Evolutionary conservation across 768 basidiomycete genomes (phyloP).

Genomic region (Calocybe gangraenosa): DNA sequence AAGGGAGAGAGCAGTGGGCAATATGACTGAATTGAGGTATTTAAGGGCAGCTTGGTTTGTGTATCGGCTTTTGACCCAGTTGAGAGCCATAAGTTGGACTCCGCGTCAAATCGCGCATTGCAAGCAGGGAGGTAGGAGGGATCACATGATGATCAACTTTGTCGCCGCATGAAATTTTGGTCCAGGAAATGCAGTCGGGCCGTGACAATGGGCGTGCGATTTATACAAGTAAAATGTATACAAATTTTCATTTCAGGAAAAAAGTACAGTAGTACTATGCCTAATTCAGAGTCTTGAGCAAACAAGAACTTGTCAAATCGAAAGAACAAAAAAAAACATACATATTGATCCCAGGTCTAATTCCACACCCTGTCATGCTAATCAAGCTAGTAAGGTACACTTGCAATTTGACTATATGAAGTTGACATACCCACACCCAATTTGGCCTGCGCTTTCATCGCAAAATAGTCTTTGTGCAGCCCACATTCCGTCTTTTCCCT

Average conservation of each 20-base stretch:
- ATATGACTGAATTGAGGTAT: conserved; percentile 4
- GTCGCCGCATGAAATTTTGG: conserved; percentile 9
- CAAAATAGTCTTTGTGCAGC: conserved; percentile 86
- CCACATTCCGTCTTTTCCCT: conserved; percentile 94
- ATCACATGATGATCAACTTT: conserved; percentile 18
- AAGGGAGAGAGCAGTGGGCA: conserved; percentile 12
- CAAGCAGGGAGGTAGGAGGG: not conserved
- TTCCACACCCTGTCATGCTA: conserved; percentile 8
- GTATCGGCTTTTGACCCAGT: conserved; percentile 15
- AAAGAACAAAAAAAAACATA: too few species aligned
- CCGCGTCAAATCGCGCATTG: conserved; percentile 12
- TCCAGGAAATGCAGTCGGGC: too few species aligned
- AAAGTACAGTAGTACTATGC: too few species aligned
- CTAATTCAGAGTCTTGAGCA: too few species aligned
- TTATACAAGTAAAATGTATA: conserved; percentile 8
- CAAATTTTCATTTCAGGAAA: too few species aligned
- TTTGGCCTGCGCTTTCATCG: conserved; percentile 59
- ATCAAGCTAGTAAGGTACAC: not conserved
- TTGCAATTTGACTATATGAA: not conserved
- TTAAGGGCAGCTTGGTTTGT: conserved; percentile 8
- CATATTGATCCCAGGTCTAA: too few species aligned
- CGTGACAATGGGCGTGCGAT: conserved; percentile 2
- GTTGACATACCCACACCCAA: conserved; percentile 16
- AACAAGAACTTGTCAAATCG: too few species aligned
- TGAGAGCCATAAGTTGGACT: conserved; percentile 15